phyloP scores from a whole-genome alignment of 345 rosid genomes.

The Excoecaria agallocha region DNA sequence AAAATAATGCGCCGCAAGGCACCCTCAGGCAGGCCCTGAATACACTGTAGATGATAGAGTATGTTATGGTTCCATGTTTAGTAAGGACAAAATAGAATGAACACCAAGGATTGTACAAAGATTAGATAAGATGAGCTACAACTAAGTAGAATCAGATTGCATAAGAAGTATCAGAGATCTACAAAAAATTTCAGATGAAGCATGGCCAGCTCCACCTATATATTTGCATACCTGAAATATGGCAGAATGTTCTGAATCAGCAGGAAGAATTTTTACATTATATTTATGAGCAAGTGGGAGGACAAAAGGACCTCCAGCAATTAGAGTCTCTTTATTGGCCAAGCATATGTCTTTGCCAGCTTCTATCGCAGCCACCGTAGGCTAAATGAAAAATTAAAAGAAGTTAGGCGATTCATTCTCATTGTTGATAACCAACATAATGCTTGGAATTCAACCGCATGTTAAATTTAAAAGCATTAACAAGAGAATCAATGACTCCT shows the following conservation, averaged over 20 bases:
- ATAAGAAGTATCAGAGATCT: conserved; percentile 1
- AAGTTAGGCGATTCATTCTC: conserved; percentile 13
- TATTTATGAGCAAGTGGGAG: conserved; percentile 89
- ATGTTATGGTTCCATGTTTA: conserved; percentile 2
- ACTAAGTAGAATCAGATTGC: neutral
- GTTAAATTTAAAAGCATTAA: neutral
- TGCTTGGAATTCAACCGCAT: conserved; percentile 4
- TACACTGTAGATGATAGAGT: conserved; percentile 59
- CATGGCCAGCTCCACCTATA: neutral
- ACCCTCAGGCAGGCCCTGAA: conserved; percentile 90
- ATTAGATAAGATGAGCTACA: conserved; percentile 9
- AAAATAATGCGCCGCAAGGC: conserved; percentile 81
- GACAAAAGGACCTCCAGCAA: conserved; percentile 95
- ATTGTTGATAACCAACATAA: conserved; percentile 1
- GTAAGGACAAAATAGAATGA: conserved; percentile 1
- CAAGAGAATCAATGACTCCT: conserved; percentile 1
- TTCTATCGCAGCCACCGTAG: conserved; percentile 97
- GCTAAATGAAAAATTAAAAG: conserved; percentile 38
- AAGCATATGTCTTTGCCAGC: conserved; percentile 91
- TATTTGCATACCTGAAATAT: conserved; percentile 77
- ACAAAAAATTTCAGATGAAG: neutral
- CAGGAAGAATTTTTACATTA: conserved; percentile 91
- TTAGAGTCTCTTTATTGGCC: conserved; percentile 96
- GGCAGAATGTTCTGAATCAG: conserved; percentile 99
- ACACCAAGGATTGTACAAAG: conserved; percentile 12